Conservation (phyloP, 2,329 filamentous ascomycete species). For the Cytospora piceicola region DNA sequence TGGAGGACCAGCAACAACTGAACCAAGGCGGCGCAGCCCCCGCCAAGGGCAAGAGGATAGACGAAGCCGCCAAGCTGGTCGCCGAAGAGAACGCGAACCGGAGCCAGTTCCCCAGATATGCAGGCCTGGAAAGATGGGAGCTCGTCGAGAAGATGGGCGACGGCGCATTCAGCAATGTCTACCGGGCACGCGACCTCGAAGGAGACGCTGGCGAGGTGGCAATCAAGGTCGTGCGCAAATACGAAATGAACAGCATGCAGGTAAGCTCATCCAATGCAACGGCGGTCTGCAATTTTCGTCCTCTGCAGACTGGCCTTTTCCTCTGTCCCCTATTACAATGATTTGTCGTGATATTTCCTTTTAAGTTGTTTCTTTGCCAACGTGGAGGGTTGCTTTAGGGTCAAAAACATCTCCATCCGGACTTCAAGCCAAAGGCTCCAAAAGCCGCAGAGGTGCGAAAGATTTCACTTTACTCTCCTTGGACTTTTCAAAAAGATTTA, state of each 20-base stretch:
- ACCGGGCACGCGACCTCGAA: slow-evolving; percentile 77
- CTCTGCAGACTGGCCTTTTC: slow-evolving; percentile 29
- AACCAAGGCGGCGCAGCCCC: slow-evolving; percentile 35
- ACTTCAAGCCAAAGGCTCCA: slow-evolving; percentile 85
- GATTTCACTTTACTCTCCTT: slow-evolving; percentile 42
- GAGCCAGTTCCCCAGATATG: slow-evolving; percentile 83
- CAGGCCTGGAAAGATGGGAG: slow-evolving; percentile 83
- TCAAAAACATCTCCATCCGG: slow-evolving; percentile 90
- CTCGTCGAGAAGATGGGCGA: slow-evolving; percentile 97
- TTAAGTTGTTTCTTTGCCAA: slow-evolving; percentile 54
- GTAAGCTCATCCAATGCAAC: slow-evolving; percentile 62
- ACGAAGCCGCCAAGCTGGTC: slow-evolving; percentile 79
- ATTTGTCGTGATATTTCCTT: slow-evolving; percentile 35
- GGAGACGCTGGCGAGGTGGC: slow-evolving; percentile 80
- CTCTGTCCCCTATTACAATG: slow-evolving; percentile 37
- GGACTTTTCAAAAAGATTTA: slow-evolving; percentile 35
- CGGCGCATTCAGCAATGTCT: slow-evolving; percentile 98
- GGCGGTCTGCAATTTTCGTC: slow-evolving; percentile 16
- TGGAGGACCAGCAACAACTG: slow-evolving; percentile 62
- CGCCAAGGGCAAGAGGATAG: slow-evolving; percentile 51
- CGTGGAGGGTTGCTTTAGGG: slow-evolving; percentile 64
- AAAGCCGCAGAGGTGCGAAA: slow-evolving; percentile 96
- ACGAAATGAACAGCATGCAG: slow-evolving; percentile 98
- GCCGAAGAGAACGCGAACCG: slow-evolving; percentile 88
- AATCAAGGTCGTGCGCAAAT: slow-evolving; percentile 98